A percentile compares a stretch with the other conserved stretches of the same genome.
Evolutionary conservation across 257 asterid species (phyloP).

Genomic region (Primulina eburnea): DNA sequence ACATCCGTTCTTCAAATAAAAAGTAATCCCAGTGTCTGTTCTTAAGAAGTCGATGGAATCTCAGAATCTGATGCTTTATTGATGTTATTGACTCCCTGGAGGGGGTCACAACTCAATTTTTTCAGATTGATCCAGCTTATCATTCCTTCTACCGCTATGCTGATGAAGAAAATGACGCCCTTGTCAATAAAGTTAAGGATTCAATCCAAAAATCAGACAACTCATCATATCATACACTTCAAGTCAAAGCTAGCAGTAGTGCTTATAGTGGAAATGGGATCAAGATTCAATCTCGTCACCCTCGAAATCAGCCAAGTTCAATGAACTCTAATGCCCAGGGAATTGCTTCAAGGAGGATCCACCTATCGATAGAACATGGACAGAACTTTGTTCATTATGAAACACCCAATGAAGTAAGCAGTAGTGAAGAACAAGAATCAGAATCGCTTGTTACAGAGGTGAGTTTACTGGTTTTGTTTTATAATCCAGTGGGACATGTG

Average conservation of each 20-base stretch:
- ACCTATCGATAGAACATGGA: slow-evolving; percentile 21
- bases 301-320: slow-evolving; percentile 24
- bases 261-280: slow-evolving; percentile 41
- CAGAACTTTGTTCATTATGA: slow-evolving; percentile 14
- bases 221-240: slow-evolving; percentile 19
- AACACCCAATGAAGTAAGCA: slow-evolving; percentile 14
- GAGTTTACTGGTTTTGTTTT: slow-evolving; percentile 18
- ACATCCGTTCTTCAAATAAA: neutral
- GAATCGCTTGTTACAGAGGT: slow-evolving; percentile 29
- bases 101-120: slow-evolving; percentile 31
- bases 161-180: slow-evolving; percentile 33
- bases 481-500: neutral
- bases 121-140: slow-evolving; percentile 22
- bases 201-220: slow-evolving; percentile 25
- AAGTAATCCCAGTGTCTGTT: neutral
- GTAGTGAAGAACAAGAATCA: slow-evolving; percentile 19
- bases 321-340: slow-evolving; percentile 39
- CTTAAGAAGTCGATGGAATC: neutral
- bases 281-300: slow-evolving; percentile 41
- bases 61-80: slow-evolving; percentile 15
- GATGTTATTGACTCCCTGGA: slow-evolving; percentile 25
- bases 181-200: slow-evolving; percentile 17
- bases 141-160: slow-evolving; percentile 25
- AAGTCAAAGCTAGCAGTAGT: slow-evolving; percentile 25
- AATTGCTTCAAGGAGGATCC: slow-evolving; percentile 57